Evolutionary conservation across 805 yeast species (phyloP).

Genomic region (Metschnikowia sp.): DNA sequence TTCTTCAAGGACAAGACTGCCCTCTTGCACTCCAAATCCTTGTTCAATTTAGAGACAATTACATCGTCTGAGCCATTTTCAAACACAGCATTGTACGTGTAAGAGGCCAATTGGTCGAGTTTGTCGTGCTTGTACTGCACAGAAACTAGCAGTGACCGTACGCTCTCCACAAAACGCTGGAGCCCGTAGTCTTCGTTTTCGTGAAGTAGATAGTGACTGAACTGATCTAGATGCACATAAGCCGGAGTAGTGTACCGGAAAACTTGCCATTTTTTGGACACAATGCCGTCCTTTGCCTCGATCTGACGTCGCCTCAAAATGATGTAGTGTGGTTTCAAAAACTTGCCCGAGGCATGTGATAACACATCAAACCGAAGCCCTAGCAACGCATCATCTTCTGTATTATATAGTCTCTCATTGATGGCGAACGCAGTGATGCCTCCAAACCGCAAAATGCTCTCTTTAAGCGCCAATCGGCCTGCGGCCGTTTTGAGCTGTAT

Average conservation of each 20-base stretch:
- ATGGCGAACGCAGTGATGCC: constrained; percentile 53
- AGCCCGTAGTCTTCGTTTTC: constrained; percentile 19
- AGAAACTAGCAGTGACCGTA: constrained; percentile 23
- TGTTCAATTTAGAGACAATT: constrained; percentile 17
- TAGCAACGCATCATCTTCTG: constrained; percentile 27
- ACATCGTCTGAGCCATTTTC: neutral
- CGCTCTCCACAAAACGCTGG: constrained; percentile 19
- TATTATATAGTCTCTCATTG: constrained; percentile 30
- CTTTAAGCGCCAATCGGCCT: constrained; percentile 26
- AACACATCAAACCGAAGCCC: constrained; percentile 53
- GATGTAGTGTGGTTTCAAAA: constrained; percentile 45
- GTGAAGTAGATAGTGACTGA: constrained; percentile 10
- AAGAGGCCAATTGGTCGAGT: constrained; percentile 17
- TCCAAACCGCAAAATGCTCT: constrained; percentile 46
- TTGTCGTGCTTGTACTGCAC: constrained; percentile 33
- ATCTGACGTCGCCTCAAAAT: constrained; percentile 28
- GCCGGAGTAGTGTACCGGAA: constrained; percentile 37
- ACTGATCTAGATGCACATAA: constrained; percentile 25
- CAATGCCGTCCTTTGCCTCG: neutral
- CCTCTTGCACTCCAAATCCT: constrained; percentile 27
- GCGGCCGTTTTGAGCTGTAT: constrained; percentile 13
- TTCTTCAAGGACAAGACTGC: constrained; percentile 12
- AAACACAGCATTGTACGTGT: neutral
- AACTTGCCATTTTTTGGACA: constrained; percentile 23
- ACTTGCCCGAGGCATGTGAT: constrained; percentile 22